Evolutionary conservation across 2,329 filamentous ascomycete genomes (phyloP), one percentile per base, ranked within the genome.

Genomic region (Chaetomiaceae sp.): DNA sequence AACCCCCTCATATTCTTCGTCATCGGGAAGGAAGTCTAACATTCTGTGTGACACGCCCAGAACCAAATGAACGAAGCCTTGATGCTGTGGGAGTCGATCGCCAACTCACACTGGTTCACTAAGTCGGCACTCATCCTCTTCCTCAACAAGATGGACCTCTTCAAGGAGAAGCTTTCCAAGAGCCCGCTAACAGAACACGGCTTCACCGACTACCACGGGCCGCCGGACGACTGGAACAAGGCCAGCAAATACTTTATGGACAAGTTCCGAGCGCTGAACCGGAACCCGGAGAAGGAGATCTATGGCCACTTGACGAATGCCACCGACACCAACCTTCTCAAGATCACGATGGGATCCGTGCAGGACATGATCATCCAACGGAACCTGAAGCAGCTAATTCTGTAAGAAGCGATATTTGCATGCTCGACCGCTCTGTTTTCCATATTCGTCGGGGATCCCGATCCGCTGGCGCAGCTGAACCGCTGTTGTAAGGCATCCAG

Each of bases 31-130:
- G 21, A 13, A 48, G 45, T 48, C 64, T 66, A 57, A 68, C 52
- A 30, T 27, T 32, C 60, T n/a, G 14, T 23, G 41, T 7, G 16
- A 16, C 42, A 90, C n/a, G n/a, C n/a, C n/a, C n/a, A n/a, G 87
- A 92, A 92, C 68, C 88, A 91, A 87, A 92, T 91, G 87, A 89
- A 90, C 70, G 88, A 92, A 71, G 87, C 88, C 2, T 75, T 92
- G 63, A 91, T 91, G 86, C 77, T 92, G 16, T 92, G 89, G 76
- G 88, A 91, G 68, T 90, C 87, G 1, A 86, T 92, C 59, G 87
- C 87, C 65, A 91, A 91, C 67, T 90, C 87, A 4, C 87, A 90
- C 66, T 92, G 88, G 88, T 92, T 92, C 72, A 83, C 84, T 63
- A 85, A 86, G 61, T 90, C 88, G 36, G 84, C 87, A 1, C 84